Evolutionary conservation across 306 rosid species (phyloP).

Genomic region (Fragaria nilgerrensis): DNA sequence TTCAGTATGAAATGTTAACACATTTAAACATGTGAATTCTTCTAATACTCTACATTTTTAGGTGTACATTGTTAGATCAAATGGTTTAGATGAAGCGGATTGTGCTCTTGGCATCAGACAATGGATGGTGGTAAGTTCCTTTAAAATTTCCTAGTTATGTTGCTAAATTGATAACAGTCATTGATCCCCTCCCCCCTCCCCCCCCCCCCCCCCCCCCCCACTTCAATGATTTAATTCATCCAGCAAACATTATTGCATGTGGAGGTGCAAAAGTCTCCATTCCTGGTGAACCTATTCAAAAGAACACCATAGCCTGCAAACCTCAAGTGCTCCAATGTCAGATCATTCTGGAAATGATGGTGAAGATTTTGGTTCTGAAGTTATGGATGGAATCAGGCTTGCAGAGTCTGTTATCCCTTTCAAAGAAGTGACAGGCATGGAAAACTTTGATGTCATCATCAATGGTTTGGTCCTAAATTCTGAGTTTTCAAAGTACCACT

Average conservation of each 20-base stretch:
- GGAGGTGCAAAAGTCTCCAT: conserved; percentile 12
- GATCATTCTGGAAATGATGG: conserved; percentile 31
- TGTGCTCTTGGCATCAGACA: conserved; percentile 43
- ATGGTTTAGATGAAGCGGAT: conserved; percentile 34
- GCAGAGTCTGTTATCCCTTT: conserved; percentile 34
- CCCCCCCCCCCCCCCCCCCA: too few species aligned
- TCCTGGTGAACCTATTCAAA: conserved; percentile 19
- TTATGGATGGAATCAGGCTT: conserved; percentile 30
- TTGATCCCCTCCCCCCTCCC: too few species aligned
- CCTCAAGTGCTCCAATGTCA: not conserved
- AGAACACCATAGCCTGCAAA: not conserved
- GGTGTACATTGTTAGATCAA: conserved; percentile 54
- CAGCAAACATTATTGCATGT: conserved; percentile 8
- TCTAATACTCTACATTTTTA: conserved; percentile 18
- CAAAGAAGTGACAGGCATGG: conserved; percentile 38
- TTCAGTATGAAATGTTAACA: not conserved
- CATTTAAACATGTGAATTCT: not conserved
- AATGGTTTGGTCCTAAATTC: conserved; percentile 51
- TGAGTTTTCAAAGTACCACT: conserved; percentile 32
- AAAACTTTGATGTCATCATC: conserved; percentile 39
- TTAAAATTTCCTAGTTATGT: conserved; percentile 1
- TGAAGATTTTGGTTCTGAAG: conserved; percentile 24
- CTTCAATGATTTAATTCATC: conserved; percentile 3
- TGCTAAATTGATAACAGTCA: not conserved
- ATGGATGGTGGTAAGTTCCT: conserved; percentile 24